These are phyloP conservation scores for Fraxinus dipetala DNA, from an alignment of 305 asterid species.

Conservation along the genomic window DNA sequence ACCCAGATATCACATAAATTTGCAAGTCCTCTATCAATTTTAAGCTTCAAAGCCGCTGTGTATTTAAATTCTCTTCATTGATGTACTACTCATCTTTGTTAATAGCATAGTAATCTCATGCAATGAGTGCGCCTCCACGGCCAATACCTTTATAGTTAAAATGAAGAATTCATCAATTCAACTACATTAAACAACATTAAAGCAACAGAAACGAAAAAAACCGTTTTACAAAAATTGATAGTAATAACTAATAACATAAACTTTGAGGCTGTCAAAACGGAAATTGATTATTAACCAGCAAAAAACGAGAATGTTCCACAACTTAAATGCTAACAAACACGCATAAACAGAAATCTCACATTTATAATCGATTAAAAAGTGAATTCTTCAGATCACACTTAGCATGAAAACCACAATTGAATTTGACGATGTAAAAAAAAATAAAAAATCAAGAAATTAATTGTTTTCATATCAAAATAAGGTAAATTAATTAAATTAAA, in stretches of 20 bases:
- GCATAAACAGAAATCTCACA: neutral
- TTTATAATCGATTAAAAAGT: constrained; percentile 14
- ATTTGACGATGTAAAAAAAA: neutral
- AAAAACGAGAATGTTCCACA: neutral
- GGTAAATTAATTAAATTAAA: neutral
- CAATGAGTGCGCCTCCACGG: neutral
- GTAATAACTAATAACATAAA: neutral
- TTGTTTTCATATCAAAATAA: neutral
- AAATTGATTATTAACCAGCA: neutral
- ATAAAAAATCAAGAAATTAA: neutral
- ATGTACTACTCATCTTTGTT: neutral
- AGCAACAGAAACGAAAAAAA: neutral
- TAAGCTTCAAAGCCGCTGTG: neutral
- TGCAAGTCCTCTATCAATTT: neutral
- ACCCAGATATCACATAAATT: neutral
- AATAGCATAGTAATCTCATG: neutral
- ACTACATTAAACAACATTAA: neutral
- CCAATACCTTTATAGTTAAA: neutral
- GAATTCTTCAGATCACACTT: constrained; percentile 12
- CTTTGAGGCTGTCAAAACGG: neutral
- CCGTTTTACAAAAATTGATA: neutral
- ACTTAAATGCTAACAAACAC: neutral
- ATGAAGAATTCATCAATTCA: neutral
- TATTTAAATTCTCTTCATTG: neutral
- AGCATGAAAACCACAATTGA: constrained; percentile 21